phyloP scores from a whole-genome alignment of 768 basidiomycete genomes.

The Zangia roseola region DNA sequence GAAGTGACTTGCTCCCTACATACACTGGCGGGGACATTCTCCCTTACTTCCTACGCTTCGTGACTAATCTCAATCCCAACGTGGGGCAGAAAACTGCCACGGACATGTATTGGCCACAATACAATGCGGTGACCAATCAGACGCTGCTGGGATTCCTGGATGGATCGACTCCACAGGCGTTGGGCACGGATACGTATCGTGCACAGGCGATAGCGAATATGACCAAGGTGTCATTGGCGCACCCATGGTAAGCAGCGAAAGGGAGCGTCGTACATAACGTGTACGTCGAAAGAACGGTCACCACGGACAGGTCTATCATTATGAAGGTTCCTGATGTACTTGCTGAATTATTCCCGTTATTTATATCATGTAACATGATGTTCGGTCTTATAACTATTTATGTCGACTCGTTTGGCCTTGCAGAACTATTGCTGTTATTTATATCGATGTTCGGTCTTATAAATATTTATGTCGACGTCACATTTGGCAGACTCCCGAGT shows the following conservation, averaged over 20 bases:
- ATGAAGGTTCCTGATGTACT: too few species aligned
- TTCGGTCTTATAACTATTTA: too few species aligned
- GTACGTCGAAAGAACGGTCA: too few species aligned
- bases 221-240: slow-evolving; percentile 7
- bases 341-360: too few species aligned
- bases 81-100: slow-evolving; percentile 15
- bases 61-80: slow-evolving; percentile 39
- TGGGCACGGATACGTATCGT: slow-evolving; percentile 46
- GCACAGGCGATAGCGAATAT: slow-evolving; percentile 37
- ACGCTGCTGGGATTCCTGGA: slow-evolving; percentile 42
- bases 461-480: too few species aligned
- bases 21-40: slow-evolving; percentile 43
- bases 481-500: too few species aligned
- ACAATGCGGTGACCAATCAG: slow-evolving; percentile 30
- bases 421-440: too few species aligned
- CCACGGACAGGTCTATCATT: too few species aligned
- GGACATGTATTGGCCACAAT: slow-evolving; percentile 45
- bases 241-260: slow-evolving; percentile 7
- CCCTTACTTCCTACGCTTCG: slow-evolving; percentile 31
- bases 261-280: too few species aligned
- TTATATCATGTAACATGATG: too few species aligned
- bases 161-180: slow-evolving; percentile 29
- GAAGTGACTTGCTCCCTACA: slow-evolving; percentile 42
- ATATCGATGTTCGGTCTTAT: too few species aligned
- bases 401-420: too few species aligned